Percentiles rank a stretch among this genome's conserved stretches.
Conservation (phyloP, 2,329 filamentous ascomycete genomes). For the Nothophaeocryptopus gaeumannii region DNA sequence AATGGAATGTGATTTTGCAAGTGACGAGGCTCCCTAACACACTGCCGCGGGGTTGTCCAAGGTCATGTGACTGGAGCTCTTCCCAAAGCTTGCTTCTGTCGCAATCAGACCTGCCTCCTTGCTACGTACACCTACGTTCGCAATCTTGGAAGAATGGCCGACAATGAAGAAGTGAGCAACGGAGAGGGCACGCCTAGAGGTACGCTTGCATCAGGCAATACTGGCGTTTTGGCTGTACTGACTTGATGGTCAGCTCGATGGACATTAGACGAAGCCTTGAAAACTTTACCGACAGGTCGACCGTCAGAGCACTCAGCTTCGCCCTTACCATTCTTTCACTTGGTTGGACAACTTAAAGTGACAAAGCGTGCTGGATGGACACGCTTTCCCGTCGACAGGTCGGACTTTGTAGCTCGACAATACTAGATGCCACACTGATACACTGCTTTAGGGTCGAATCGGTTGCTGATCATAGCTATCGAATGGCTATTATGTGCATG, state of each 20-base stretch:
- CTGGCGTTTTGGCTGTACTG: conserved; percentile 1
- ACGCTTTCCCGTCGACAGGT: conserved; percentile 10
- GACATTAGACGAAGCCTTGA: conserved; percentile 5
- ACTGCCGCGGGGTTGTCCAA: conserved; percentile 1
- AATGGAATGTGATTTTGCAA: conserved; percentile 5
- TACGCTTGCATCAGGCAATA: conserved; percentile 5
- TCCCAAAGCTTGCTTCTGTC: neutral
- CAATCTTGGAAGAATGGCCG: conserved; percentile 7
- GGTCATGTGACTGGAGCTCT: conserved; percentile 4
- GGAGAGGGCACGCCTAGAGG: conserved; percentile 2
- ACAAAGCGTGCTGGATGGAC: conserved; percentile 15
- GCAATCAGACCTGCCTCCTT: conserved; percentile 3
- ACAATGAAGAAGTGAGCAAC: conserved; percentile 2
- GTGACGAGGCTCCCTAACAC: neutral
- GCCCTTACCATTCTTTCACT: conserved; percentile 11
- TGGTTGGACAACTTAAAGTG: conserved; percentile 10
- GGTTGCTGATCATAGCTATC: conserved; percentile 15
- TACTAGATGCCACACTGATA: conserved; percentile 1
- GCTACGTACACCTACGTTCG: conserved; percentile 2
- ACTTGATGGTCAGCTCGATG: conserved; percentile 5
- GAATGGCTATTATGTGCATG: conserved; percentile 13
- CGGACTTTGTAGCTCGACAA: neutral
- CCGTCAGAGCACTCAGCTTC: conserved; percentile 7
- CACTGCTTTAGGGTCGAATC: conserved; percentile 9
- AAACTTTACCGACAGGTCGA: conserved; percentile 1